phyloP scores from a whole-genome alignment of 1,139 yeast species.

The Scheffersomyces quercinus region DNA sequence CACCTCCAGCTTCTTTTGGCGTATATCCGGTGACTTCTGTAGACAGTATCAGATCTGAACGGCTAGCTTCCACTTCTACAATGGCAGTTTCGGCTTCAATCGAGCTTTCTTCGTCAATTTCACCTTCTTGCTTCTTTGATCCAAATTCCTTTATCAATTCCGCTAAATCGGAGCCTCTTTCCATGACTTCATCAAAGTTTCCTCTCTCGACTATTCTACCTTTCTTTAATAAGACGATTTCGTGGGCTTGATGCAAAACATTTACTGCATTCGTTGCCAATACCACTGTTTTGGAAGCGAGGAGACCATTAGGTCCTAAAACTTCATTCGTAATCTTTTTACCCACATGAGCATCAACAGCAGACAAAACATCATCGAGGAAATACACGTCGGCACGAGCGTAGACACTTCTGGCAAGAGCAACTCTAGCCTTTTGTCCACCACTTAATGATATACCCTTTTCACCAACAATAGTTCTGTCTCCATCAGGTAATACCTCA shows the following conservation, averaged over 20 bases:
- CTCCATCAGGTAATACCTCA: slow-evolving; percentile 24
- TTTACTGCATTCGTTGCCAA: slow-evolving; percentile 25
- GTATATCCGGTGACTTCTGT: neutral
- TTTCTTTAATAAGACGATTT: slow-evolving; percentile 17
- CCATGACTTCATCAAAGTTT: slow-evolving; percentile 16
- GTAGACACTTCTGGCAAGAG: slow-evolving; percentile 28
- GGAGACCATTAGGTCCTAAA: slow-evolving; percentile 16
- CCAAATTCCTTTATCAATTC: slow-evolving; percentile 27
- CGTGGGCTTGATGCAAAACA: slow-evolving; percentile 18
- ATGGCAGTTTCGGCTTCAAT: slow-evolving; percentile 1
- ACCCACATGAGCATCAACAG: slow-evolving; percentile 29
- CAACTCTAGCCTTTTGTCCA: slow-evolving; percentile 28
- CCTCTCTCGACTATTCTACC: slow-evolving; percentile 21
- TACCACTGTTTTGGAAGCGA: slow-evolving; percentile 21
- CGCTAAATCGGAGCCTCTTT: slow-evolving; percentile 20
- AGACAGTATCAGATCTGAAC: neutral
- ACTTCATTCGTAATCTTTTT: slow-evolving; percentile 20
- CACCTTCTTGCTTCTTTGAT: slow-evolving; percentile 15
- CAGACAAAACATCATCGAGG: slow-evolving; percentile 26
- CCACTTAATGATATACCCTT: slow-evolving; percentile 29
- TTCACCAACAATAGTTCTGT: slow-evolving; percentile 25
- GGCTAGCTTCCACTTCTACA: neutral
- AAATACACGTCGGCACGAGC: slow-evolving; percentile 23
- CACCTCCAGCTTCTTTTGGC: neutral
- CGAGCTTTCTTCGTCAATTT: slow-evolving; percentile 6